Conservation (phyloP, 1,284 basidiomycete species). For the Sparassis latifolia region DNA sequence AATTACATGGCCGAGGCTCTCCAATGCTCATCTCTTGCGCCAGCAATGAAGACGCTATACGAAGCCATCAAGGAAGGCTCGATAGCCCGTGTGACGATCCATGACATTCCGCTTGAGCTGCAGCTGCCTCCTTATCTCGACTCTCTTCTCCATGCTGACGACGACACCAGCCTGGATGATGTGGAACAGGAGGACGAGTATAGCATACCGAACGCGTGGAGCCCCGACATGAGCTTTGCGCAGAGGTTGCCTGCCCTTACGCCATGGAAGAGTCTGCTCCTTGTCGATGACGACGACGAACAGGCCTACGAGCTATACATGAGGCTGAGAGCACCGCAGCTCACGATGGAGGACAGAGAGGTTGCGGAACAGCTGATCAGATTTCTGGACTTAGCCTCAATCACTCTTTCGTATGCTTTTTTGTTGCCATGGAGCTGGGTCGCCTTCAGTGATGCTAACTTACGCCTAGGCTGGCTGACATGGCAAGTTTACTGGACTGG, state of each 20-base stretch:
- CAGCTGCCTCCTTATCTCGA: constrained; percentile 79
- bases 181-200: constrained; percentile 37
- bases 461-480: constrained; percentile 67
- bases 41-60: constrained; percentile 68
- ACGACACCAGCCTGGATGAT: constrained; percentile 35
- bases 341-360: constrained; percentile 56
- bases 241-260: constrained; percentile 69
- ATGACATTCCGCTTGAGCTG: constrained; percentile 71
- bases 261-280: constrained; percentile 91
- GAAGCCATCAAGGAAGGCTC: constrained; percentile 66
- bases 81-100: constrained; percentile 71
- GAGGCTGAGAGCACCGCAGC: constrained; percentile 51
- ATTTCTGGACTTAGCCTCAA: constrained; percentile 62
- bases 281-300: constrained; percentile 61
- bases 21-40: constrained; percentile 62
- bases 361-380: constrained; percentile 64
- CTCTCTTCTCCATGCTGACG: constrained; percentile 55
- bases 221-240: constrained; percentile 59
- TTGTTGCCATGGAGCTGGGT: not conserved
- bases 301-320: constrained; percentile 50
- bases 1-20: constrained; percentile 55
- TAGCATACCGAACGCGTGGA: constrained; percentile 45
- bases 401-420: constrained; percentile 51
- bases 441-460: not conserved
- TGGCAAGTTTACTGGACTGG: constrained; percentile 81